Base-by-base conservation (phyloP, 768 basidiomycete genomes). In the Melanogaster broomeanus region DNA sequence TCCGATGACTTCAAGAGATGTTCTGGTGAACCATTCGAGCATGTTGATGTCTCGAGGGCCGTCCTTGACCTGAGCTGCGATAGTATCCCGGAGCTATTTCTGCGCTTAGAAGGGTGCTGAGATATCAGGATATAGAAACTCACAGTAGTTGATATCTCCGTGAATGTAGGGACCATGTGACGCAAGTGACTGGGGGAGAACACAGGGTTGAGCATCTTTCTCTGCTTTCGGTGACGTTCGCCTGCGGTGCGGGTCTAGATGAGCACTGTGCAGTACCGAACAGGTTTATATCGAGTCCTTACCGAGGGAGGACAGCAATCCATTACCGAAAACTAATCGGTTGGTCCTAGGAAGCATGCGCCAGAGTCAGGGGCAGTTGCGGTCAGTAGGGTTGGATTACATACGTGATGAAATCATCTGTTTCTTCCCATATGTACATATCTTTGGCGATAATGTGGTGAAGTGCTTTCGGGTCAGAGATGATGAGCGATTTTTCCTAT, bases 401-500 rank as follows among this genome's bases (percentile, higher is more conserved):
- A 74, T 74, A 12, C 75, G 65, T 53, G 78, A 77, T 0, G 73
- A n/a, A n/a, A n/a, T n/a, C n/a, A n/a, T n/a, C n/a, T n/a, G n/a
- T n/a, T n/a, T n/a, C n/a, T n/a, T n/a, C n/a, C n/a, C n/a, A n/a
- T n/a, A n/a, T 9, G 71, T 66, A 40, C 54, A 77, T 75, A 34
- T 81, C 80, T 55, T 78, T 80, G 10, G 75, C 41, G 15, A 80
- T 56, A 35, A 82, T 77, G 27, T 68, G 73, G 34, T 79, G 75
- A 21, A 82, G 59, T 2, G 81, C 80, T 13, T 61, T 65, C 2
- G 80, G 77, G 56, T 83, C 80, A 38, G 57, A 44, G 68, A 82
- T 67, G 52, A n/a, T n/a, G n/a, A n/a, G n/a, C n/a, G n/a, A n/a
- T n/a, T 75, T 74, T 45, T 77, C 74, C 78, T 80, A 51, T 22